Evolutionary conservation across 2,329 filamentous ascomycete species (phyloP), one percentile per base, ranked within the genome.

Genomic region (Fusarium avenaceum): DNA sequence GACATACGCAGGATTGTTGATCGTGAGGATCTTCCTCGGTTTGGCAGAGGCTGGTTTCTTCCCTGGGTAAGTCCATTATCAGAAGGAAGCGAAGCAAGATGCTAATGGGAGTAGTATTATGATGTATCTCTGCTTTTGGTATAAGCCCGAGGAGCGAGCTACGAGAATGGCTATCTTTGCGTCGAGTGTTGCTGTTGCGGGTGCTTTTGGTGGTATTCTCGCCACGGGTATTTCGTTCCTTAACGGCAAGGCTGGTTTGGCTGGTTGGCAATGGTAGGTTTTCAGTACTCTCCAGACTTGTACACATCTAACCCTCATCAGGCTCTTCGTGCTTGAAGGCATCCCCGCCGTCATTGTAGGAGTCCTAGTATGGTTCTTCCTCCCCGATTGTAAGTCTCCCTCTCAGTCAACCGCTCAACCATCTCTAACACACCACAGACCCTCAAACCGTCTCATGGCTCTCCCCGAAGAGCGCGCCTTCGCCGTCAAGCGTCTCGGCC

Each of bases 101-200:
- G 20, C 61, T 71, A 26, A 71, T 32, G 3, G 30, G 3, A 9
- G 8, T 14, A 71, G 70, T 6, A 80, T 87, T 13, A 81, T 86
- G 30, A 88, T 86, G 71, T 86, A 89, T 57, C 78, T 89, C 5
- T 86, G 85, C 1, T 87, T 88, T 80, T 90, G 87, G 86, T 90
- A 90, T 64, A 87, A 85, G 59, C 80, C 85, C 14, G 82, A 85
- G 47, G 87, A 90, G 72, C 79, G 85, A 43, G 86, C 87, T 53
- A 88, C 84, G 51, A 80, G 87, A 5, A 84, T 89, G 42, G 85
- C 86, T 6, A 79, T 89, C 7, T 90, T 89, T 72, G 89, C 86
- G 71, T 86, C 83, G 40, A 86, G 85, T 20, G 85, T 85, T 2
- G 83, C 85, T 10, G 76, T 89, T 14, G 86, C 87, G 0, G 86